These are phyloP conservation scores for Berberis thunbergii DNA, from an alignment of 164 flowering plant species.

Conservation along the genomic window DNA sequence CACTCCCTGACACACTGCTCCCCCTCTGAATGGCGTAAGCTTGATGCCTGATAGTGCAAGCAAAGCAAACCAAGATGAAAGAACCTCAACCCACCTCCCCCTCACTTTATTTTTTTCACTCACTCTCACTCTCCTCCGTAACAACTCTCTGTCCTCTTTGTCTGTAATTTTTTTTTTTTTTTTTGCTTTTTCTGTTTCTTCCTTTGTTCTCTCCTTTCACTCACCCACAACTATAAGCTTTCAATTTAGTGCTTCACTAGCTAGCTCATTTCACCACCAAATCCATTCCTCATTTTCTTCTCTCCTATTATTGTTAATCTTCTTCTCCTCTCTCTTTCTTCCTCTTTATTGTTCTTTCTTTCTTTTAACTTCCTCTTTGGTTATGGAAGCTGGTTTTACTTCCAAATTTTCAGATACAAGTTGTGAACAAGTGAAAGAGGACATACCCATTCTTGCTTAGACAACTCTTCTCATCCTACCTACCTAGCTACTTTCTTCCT, in stretches of 20 bases:
- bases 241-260: too few relatives aligned
- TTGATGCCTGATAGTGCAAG: constrained; percentile 89
- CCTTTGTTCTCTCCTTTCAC: neutral
- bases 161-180: constrained; percentile 24
- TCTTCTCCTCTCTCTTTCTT: constrained; percentile 1
- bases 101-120: constrained; percentile 21
- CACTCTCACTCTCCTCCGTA: constrained; percentile 11
- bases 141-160: constrained; percentile 8
- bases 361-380: too few relatives aligned
- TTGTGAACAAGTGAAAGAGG: too few relatives aligned
- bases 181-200: constrained; percentile 12
- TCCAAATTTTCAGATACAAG: too few relatives aligned
- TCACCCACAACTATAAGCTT: constrained; percentile 24
- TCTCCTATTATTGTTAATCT: neutral
- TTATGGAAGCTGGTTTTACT: too few relatives aligned
- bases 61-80: constrained; percentile 31
- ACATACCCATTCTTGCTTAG: too few relatives aligned
- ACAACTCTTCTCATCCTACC: too few relatives aligned
- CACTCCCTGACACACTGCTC: constrained; percentile 29
- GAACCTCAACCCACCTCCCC: neutral
- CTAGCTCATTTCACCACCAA: constrained; percentile 35
- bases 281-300: constrained; percentile 4
- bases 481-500: too few relatives aligned
- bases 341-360: neutral
- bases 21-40: constrained; percentile 53